Evolutionary conservation across 768 basidiomycete species (phyloP).

Genomic region (Lentinula detonsa): DNA sequence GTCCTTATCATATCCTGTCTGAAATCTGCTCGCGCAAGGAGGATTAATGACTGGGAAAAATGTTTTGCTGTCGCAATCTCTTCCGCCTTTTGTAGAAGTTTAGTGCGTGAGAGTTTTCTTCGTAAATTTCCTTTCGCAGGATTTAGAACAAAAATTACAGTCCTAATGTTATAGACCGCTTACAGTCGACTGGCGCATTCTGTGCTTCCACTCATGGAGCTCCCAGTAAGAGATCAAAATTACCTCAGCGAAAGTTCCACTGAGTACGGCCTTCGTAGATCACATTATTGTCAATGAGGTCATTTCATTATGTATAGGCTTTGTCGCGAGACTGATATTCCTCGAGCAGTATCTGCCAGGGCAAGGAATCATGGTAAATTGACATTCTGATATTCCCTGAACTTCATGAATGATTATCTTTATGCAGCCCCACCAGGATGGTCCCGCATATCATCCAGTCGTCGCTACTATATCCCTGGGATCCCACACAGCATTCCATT

Average conservation of each 20-base stretch:
- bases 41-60: conserved; percentile 72
- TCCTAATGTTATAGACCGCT: conserved; percentile 70
- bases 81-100: conserved; percentile 65
- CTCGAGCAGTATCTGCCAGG: conserved; percentile 66
- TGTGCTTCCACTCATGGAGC: conserved; percentile 51
- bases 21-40: conserved; percentile 30
- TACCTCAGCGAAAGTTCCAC: background rate
- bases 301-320: conserved; percentile 12
- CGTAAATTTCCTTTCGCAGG: background rate
- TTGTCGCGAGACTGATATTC: background rate
- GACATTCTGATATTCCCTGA: background rate
- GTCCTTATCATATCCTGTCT: conserved; percentile 5
- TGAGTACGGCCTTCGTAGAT: conserved; percentile 22
- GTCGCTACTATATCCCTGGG: conserved; percentile 90
- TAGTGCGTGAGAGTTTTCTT: conserved; percentile 41
- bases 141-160: conserved; percentile 30
- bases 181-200: conserved; percentile 61
- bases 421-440: conserved; percentile 84
- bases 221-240: conserved; percentile 37
- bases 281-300: conserved; percentile 90
- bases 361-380: conserved; percentile 86
- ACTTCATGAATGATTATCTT: background rate
- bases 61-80: conserved; percentile 56
- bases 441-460: conserved; percentile 79
- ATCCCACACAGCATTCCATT: conserved; percentile 78